A percentile compares a stretch with the other conserved stretches of the same genome.
Evolutionary conservation across 164 flowering plant genomes (phyloP).

Genomic region (Aristolochia contorta): DNA sequence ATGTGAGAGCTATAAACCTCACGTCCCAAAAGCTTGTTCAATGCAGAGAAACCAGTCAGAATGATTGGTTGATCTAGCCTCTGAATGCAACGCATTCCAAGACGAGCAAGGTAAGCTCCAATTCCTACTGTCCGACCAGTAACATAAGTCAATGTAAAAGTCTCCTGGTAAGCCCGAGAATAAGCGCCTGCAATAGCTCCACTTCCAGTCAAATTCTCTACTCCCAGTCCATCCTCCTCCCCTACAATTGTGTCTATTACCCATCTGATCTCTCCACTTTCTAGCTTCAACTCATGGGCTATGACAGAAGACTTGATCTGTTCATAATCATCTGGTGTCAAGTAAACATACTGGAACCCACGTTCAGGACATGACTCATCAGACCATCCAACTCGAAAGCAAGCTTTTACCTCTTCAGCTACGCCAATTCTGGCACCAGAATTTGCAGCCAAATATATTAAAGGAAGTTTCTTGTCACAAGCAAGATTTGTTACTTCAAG

Average conservation of each 20-base stretch:
- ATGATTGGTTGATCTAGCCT: slow-evolving; percentile 98
- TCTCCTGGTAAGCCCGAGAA: slow-evolving; percentile 94
- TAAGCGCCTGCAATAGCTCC: slow-evolving; percentile 98
- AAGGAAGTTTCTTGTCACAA: slow-evolving; percentile 72
- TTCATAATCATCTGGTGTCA: slow-evolving; percentile 73
- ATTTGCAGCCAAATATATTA: slow-evolving; percentile 94
- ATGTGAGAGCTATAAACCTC: slow-evolving; percentile 99
- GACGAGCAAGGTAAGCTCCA: slow-evolving; percentile 98
- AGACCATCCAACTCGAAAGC: slow-evolving; percentile 94
- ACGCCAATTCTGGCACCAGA: slow-evolving; percentile 98
- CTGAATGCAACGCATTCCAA: slow-evolving; percentile 99
- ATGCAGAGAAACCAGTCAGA: slow-evolving; percentile 91
- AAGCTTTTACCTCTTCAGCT: slow-evolving; percentile 93
- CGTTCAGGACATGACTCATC: slow-evolving; percentile 83
- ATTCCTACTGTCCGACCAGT: slow-evolving; percentile 99
- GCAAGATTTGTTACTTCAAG: slow-evolving; percentile 85
- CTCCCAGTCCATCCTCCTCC: slow-evolving; percentile 93
- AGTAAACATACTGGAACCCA: slow-evolving; percentile 88
- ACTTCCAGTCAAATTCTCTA: slow-evolving; percentile 89
- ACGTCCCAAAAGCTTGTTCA: slow-evolving; percentile 94
- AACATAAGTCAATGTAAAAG: slow-evolving; percentile 92
- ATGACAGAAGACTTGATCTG: slow-evolving; percentile 65
- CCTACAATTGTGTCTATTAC: slow-evolving; percentile 92
- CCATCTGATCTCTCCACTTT: slow-evolving; percentile 86
- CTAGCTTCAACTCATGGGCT: slow-evolving; percentile 70